Conservation (phyloP, 768 basidiomycete genomes). For the Lactarius indigo region DNA sequence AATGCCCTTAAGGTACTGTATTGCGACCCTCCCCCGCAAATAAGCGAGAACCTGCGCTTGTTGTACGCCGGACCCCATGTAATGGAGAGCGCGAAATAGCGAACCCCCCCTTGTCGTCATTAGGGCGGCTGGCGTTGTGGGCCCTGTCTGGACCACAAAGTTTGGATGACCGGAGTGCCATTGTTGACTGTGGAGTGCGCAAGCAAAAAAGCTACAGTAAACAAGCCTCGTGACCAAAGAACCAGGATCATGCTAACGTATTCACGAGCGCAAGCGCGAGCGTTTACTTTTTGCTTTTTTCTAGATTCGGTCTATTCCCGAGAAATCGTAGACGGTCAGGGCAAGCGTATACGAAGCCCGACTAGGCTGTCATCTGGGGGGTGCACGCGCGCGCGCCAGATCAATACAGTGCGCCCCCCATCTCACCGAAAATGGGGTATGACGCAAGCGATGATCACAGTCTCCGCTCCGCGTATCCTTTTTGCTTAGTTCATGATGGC, state of each 20-base stretch:
- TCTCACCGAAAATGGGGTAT: background rate
- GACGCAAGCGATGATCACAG: background rate
- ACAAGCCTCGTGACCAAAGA: background rate
- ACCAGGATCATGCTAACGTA: background rate
- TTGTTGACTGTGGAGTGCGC: background rate
- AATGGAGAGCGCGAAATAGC: background rate
- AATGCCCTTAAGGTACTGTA: background rate
- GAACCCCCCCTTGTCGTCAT: background rate
- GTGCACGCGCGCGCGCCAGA: background rate
- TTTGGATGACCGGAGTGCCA: background rate
- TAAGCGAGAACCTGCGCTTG: background rate
- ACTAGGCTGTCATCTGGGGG: background rate
- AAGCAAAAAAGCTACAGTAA: background rate
- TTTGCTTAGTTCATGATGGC: background rate
- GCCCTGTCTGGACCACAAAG: background rate
- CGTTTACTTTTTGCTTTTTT: background rate
- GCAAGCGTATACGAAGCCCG: background rate
- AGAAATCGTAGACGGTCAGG: background rate
- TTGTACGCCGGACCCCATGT: background rate
- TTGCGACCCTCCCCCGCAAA: background rate
- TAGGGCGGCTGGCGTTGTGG: background rate
- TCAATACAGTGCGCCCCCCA: background rate
- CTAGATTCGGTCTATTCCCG: background rate
- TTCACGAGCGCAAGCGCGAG: background rate
- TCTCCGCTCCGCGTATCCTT: background rate